Evolutionary conservation across 306 rosid genomes (phyloP).

Genomic region (Prunus mira): DNA sequence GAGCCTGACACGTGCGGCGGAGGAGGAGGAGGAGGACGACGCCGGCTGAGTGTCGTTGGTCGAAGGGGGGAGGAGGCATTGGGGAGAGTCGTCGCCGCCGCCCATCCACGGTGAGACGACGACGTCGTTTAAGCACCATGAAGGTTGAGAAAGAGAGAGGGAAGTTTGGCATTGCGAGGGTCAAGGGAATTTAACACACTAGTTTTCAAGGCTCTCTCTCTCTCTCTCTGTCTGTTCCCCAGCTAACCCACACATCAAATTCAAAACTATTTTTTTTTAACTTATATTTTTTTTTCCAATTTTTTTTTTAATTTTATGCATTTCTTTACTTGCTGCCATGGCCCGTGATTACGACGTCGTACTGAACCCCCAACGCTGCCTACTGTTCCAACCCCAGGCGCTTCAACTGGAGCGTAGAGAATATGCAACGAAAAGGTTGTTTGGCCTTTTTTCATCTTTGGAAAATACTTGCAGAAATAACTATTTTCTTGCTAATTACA

Average conservation of each 20-base stretch:
- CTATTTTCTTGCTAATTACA: no score
- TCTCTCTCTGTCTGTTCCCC: not conserved
- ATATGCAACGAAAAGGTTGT: not conserved
- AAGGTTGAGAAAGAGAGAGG: slow-evolving; percentile 37
- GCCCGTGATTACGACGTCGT: slow-evolving; percentile 19
- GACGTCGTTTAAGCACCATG: slow-evolving; percentile 45
- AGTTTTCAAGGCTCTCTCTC: slow-evolving; percentile 3
- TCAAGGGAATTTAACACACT: slow-evolving; percentile 14
- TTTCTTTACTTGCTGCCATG: not conserved
- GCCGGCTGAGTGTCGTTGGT: slow-evolving; percentile 10
- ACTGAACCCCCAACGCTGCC: not conserved
- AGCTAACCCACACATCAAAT: not conserved
- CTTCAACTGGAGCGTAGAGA: not conserved
- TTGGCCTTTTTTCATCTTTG: not conserved
- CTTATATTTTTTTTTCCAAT: not conserved
- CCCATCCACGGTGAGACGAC: slow-evolving; percentile 51
- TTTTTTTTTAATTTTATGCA: not conserved
- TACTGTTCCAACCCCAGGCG: not conserved
- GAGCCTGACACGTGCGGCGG: slow-evolving; percentile 22
- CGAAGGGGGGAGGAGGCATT: slow-evolving; percentile 3
- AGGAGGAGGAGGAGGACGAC: not conserved
- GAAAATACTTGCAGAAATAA: no score
- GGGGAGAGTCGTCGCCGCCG: slow-evolving; percentile 33
- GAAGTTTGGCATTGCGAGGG: slow-evolving; percentile 19
- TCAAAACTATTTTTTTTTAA: not conserved